Evolutionary conservation across 352 stramenopile species (phyloP).

Genomic region (Aphanomyces astaci): DNA sequence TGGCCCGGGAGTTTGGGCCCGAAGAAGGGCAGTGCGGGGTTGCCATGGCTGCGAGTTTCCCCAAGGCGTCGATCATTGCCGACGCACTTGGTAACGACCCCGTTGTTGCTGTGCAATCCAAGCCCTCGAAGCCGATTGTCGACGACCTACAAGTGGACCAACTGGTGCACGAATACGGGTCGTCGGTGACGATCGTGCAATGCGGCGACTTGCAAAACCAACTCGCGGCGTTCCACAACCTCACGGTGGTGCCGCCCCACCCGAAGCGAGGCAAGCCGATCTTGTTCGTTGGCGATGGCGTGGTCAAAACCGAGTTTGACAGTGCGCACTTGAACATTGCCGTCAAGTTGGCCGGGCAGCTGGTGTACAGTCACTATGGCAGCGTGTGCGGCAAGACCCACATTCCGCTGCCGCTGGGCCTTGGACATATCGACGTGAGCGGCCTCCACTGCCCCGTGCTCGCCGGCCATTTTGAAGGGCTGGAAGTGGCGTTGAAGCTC

Average conservation of each 20-base stretch:
- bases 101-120: background rate
- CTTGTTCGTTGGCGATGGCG: slow-evolving; percentile 57
- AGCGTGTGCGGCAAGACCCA: slow-evolving; percentile 71
- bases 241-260: slow-evolving; percentile 51
- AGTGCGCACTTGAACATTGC: slow-evolving; percentile 46
- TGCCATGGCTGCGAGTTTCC: slow-evolving; percentile 47
- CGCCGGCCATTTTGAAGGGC: slow-evolving; percentile 48
- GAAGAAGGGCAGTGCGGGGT: slow-evolving; percentile 50
- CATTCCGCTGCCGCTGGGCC: slow-evolving; percentile 65
- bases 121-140: background rate
- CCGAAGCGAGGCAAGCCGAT: slow-evolving; percentile 74
- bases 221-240: slow-evolving; percentile 54
- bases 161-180: slow-evolving; percentile 17
- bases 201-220: slow-evolving; percentile 60
- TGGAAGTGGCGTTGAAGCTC: slow-evolving; percentile 78
- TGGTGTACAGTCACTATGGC: slow-evolving; percentile 64
- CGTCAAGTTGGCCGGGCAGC: slow-evolving; percentile 60
- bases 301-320: slow-evolving; percentile 56
- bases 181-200: slow-evolving; percentile 69
- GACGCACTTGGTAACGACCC: no score
- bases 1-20: slow-evolving; percentile 41
- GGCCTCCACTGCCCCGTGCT: slow-evolving; percentile 67
- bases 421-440: slow-evolving; percentile 80
- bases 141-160: background rate
- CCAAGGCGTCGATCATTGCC: slow-evolving; percentile 38